Percentiles rank a stretch among this genome's conserved stretches.
These are phyloP conservation scores for Phytopythium montanum DNA, from an alignment of 352 stramenopile genomes.

Conservation along the genomic window DNA sequence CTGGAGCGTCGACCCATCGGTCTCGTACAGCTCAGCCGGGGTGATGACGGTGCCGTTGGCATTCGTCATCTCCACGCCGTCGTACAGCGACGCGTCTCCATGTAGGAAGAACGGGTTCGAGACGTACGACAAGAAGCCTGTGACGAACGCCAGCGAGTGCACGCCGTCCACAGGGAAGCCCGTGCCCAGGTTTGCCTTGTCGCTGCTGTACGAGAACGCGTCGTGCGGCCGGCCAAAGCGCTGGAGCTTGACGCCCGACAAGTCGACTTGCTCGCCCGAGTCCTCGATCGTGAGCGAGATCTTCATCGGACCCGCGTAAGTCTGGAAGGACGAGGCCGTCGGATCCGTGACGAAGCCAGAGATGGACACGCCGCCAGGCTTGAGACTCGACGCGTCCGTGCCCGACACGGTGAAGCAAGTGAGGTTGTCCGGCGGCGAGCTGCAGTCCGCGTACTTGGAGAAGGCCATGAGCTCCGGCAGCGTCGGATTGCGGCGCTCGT, in stretches of 20 bases:
- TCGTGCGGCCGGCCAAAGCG: slow-evolving; percentile 39
- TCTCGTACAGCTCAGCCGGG: slow-evolving; percentile 42
- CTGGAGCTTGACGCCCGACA: slow-evolving; percentile 41
- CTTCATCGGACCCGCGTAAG: slow-evolving; percentile 40
- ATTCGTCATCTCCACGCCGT: slow-evolving; percentile 54
- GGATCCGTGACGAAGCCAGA: slow-evolving; percentile 41
- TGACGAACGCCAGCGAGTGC: slow-evolving; percentile 60
- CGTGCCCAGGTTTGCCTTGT: slow-evolving; percentile 35
- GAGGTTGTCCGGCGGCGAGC: slow-evolving; percentile 35
- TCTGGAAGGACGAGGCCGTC: slow-evolving; percentile 20
- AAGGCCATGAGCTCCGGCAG: slow-evolving; percentile 52
- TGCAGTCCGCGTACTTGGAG: slow-evolving; percentile 53
- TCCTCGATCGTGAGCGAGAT: slow-evolving; percentile 50
- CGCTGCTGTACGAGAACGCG: slow-evolving; percentile 26
- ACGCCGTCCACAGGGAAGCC: slow-evolving; percentile 60
- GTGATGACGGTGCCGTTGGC: slow-evolving; percentile 38
- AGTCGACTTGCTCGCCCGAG: slow-evolving; percentile 32
- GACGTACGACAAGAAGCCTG: slow-evolving; percentile 65
- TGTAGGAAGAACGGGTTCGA: slow-evolving; percentile 68
- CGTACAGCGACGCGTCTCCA: slow-evolving; percentile 39
- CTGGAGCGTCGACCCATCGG: slow-evolving; percentile 34
- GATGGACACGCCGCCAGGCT: slow-evolving; percentile 41
- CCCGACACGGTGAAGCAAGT: slow-evolving; percentile 53
- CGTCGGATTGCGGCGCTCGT: slow-evolving; percentile 53
- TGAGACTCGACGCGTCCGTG: slow-evolving; percentile 34